A percentile compares a stretch with the other conserved stretches of the same genome.
These are phyloP conservation scores for Ogataea paraovalis DNA, from an alignment of 805 yeast genomes.

Conservation along the genomic window DNA sequence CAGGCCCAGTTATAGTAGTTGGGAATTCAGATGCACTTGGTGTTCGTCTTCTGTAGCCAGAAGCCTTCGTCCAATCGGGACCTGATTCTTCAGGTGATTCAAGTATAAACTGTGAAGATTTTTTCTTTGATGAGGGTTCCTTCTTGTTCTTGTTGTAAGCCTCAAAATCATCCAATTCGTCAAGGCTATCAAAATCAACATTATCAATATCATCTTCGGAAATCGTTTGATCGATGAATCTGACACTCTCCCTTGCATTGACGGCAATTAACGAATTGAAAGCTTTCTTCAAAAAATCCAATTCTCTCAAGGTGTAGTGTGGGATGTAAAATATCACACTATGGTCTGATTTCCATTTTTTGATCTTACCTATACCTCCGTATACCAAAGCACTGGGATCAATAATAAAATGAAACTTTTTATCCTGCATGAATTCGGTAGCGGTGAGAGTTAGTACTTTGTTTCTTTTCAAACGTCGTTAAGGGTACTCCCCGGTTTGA, in stretches of 20 bases:
- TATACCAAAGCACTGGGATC: constrained; percentile 63
- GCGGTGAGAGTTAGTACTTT: not conserved
- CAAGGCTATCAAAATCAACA: constrained; percentile 2
- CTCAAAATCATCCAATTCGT: constrained; percentile 20
- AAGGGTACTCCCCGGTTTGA: no score
- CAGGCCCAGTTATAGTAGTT: constrained; percentile 10
- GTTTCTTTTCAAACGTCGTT: not conserved
- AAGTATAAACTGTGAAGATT: constrained; percentile 30
- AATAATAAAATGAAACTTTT: constrained; percentile 40
- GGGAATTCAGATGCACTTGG: constrained; percentile 41
- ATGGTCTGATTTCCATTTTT: constrained; percentile 51
- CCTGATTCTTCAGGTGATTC: constrained; percentile 42
- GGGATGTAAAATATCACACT: constrained; percentile 47
- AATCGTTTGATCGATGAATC: constrained; percentile 47
- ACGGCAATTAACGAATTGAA: constrained; percentile 48
- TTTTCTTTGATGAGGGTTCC: not conserved
- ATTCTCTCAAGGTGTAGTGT: constrained; percentile 52
- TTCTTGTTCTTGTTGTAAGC: constrained; percentile 17
- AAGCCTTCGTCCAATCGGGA: constrained; percentile 48
- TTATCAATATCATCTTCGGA: constrained; percentile 13
- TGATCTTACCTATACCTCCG: constrained; percentile 64
- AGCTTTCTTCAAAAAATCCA: constrained; percentile 55
- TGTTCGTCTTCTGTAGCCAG: constrained; percentile 39
- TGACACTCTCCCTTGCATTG: constrained; percentile 63
- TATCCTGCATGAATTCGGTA: constrained; percentile 1